A percentile compares a stretch with the other conserved stretches of the same genome.
These are phyloP conservation scores for Botryosphaeria dothidea DNA, from an alignment of 2,329 filamentous ascomycete species.

Conservation along the genomic window DNA sequence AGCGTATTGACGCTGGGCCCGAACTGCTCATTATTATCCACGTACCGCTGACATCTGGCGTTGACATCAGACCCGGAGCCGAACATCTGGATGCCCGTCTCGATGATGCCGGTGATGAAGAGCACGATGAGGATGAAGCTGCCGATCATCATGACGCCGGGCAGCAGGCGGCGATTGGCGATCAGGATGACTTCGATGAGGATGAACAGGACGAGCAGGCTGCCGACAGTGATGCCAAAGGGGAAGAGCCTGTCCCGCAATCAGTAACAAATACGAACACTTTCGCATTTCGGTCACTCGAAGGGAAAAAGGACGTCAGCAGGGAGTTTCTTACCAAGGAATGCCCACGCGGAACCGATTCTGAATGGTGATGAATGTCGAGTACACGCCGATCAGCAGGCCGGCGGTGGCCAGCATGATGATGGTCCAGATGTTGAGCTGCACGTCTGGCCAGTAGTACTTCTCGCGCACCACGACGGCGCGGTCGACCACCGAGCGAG, in stretches of 20 bases:
- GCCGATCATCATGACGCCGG: constrained; percentile 60
- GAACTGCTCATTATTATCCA: constrained; percentile 46
- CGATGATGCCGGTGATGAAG: constrained; percentile 63
- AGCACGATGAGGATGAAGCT: constrained; percentile 64
- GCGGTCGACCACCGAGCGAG: constrained; percentile 39
- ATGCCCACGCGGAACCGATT: constrained; percentile 55
- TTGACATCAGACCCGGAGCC: constrained; percentile 58
- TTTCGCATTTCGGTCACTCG: no score
- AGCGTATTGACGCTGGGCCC: constrained; percentile 58
- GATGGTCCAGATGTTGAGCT: constrained; percentile 66
- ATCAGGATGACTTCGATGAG: constrained; percentile 59
- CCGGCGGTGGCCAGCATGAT: constrained; percentile 61
- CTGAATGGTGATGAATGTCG: constrained; percentile 62
- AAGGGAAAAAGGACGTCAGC: no score
- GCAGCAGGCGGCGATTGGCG: constrained; percentile 57
- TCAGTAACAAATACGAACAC: no score
- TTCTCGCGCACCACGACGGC: constrained; percentile 49
- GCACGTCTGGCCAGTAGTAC: constrained; percentile 66
- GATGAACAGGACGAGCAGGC: constrained; percentile 60
- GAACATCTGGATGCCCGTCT: constrained; percentile 64
- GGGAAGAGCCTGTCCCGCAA: constrained; percentile 59
- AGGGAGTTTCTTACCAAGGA: constrained; percentile 54
- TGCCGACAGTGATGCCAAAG: constrained; percentile 60
- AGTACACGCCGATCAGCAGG: constrained; percentile 61
- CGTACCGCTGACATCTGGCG: constrained; percentile 60